phyloP scores from a whole-genome alignment of 352 stramenopile species.

The Saprolegnia diclina region DNA sequence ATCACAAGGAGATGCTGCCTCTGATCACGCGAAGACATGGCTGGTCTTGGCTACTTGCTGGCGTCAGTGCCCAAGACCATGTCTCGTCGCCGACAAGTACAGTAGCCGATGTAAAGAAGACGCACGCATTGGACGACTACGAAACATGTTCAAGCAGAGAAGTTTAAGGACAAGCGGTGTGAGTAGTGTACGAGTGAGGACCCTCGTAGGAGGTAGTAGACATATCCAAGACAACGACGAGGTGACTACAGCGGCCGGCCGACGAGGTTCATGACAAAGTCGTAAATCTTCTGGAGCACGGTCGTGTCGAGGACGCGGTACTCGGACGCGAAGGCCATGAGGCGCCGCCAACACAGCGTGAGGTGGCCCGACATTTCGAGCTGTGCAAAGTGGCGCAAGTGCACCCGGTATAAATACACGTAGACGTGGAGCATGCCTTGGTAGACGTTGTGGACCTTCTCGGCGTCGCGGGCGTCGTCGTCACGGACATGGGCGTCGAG shows the following conservation, averaged over 20 bases:
- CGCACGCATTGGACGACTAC: too few relatives aligned
- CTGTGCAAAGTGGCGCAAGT: constrained; percentile 48
- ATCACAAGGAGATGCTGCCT: too few relatives aligned
- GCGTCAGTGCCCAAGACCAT: too few relatives aligned
- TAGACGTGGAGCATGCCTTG: constrained; percentile 60
- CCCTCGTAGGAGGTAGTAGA: too few relatives aligned
- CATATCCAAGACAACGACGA: not conserved
- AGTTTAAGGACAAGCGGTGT: too few relatives aligned
- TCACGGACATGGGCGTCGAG: constrained; percentile 19
- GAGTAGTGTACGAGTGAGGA: too few relatives aligned
- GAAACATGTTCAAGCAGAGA: too few relatives aligned
- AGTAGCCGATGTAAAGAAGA: too few relatives aligned
- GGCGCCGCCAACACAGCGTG: constrained; percentile 47
- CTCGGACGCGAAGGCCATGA: constrained; percentile 56
- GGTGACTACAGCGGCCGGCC: not conserved
- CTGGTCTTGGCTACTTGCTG: too few relatives aligned
- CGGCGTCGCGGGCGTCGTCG: constrained; percentile 30
- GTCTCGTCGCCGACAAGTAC: too few relatives aligned
- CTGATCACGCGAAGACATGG: too few relatives aligned
- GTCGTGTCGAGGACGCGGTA: constrained; percentile 54
- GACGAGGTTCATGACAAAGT: constrained; percentile 47
- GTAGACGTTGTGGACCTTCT: constrained; percentile 47
- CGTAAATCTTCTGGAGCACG: constrained; percentile 50
- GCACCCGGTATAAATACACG: constrained; percentile 55
- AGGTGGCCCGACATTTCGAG: constrained; percentile 56